A percentile compares a stretch with the other conserved stretches of the same genome.
phyloP scores from a whole-genome alignment of 2,329 filamentous ascomycete genomes.

The Nothophoma quercina region DNA sequence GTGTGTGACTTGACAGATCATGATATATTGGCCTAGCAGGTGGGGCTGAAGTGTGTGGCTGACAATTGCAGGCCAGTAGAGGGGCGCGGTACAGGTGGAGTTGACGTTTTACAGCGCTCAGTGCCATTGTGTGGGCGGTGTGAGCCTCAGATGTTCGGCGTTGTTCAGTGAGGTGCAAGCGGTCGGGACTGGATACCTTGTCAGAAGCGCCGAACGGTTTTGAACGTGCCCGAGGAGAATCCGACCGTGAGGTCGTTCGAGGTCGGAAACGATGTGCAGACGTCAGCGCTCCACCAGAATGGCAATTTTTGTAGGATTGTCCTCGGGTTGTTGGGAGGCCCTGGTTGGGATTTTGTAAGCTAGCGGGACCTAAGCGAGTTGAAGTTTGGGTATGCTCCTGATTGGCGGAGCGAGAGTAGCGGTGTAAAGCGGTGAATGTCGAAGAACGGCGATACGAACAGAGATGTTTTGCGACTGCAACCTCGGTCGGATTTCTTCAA shows the following conservation, averaged over 20 bases:
- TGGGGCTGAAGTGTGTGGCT: neutral
- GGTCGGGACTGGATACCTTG: constrained; percentile 7
- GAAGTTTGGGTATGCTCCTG: neutral
- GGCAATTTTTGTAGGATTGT: constrained; percentile 2
- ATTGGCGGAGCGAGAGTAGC: constrained; percentile 10
- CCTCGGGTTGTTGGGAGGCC: constrained; percentile 10
- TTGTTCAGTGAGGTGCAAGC: neutral
- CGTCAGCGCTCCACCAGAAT: constrained; percentile 13
- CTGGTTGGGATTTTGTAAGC: constrained; percentile 13
- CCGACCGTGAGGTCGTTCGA: neutral
- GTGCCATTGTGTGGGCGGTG: constrained; percentile 12
- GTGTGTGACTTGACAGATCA: constrained; percentile 6
- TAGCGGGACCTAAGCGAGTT: constrained; percentile 17
- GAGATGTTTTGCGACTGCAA: neutral
- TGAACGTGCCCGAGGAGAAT: constrained; percentile 10
- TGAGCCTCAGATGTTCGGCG: constrained; percentile 14
- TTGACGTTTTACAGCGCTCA: neutral
- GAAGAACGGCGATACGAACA: constrained; percentile 2
- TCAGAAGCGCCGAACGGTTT: constrained; percentile 16
- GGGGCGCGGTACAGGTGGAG: neutral
- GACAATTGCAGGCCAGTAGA: constrained; percentile 1
- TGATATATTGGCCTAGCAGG: neutral
- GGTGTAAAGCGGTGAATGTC: constrained; percentile 20
- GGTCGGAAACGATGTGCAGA: constrained; percentile 11
- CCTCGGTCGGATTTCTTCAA: neutral